Conservation (phyloP, 2,329 filamentous ascomycete species). For the Lachnellula cervina region DNA sequence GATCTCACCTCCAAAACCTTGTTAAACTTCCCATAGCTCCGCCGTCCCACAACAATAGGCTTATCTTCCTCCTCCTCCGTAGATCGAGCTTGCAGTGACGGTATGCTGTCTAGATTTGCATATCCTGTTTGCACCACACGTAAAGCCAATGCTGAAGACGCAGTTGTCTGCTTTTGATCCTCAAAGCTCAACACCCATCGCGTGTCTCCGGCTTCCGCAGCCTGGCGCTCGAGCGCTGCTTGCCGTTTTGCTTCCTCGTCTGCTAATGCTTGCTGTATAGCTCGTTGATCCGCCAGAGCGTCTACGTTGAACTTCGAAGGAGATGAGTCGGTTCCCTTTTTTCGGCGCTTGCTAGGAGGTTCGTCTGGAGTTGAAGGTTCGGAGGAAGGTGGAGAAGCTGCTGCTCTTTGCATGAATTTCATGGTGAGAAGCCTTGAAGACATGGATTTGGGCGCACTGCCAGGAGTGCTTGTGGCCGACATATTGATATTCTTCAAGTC, state of each 20-base stretch:
- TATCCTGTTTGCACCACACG: conserved; percentile 60
- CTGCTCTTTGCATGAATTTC: conserved; percentile 96
- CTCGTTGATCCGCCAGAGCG: conserved; percentile 50
- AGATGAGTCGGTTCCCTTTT: conserved; percentile 34
- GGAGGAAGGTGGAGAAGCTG: conserved; percentile 50
- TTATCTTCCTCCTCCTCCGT: conserved; percentile 31
- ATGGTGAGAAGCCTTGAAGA: conserved; percentile 86
- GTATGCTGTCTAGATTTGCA: conserved; percentile 41
- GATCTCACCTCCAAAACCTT: conserved; percentile 32
- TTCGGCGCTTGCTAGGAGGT: conserved; percentile 60
- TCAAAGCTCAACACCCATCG: conserved; percentile 68
- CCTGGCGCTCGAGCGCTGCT: conserved; percentile 56
- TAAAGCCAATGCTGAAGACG: conserved; percentile 35
- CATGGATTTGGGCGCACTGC: conserved; percentile 59
- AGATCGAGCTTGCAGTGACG: conserved; percentile 11
- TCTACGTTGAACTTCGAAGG: conserved; percentile 38
- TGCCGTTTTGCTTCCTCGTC: conserved; percentile 63
- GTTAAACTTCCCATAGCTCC: conserved; percentile 47
- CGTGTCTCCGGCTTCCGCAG: conserved; percentile 61
- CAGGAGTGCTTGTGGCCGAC: conserved; percentile 22
- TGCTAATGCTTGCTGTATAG: conserved; percentile 58
- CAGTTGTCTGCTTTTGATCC: conserved; percentile 30
- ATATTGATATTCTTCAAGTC: conserved; percentile 16
- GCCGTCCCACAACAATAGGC: conserved; percentile 35
- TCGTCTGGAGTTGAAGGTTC: conserved; percentile 46